Evolutionary conservation across 306 rosid species (phyloP), one percentile per base, ranked within the genome.

Genomic region (Corylus americana): DNA sequence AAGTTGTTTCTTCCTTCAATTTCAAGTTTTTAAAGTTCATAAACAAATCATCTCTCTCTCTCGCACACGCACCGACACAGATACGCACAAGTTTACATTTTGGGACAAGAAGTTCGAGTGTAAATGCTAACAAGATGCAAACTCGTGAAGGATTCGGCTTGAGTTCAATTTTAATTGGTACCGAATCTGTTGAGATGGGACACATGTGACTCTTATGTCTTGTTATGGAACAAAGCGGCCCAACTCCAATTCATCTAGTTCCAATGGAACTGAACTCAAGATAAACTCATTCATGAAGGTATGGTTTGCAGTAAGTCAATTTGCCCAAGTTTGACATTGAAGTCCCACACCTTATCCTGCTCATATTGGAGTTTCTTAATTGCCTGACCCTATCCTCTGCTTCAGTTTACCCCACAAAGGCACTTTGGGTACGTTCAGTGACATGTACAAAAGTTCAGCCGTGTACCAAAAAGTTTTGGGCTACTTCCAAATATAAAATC

Each of bases 1-100:
- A 31, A 70, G 67, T 62, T 80, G 83, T 72, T 83, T 75, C 44
- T 74, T 74, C 78, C 77, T 76, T 76, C 78, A 57, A 77, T 75
- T 66, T 88, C 79, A 80, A 80, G 73, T 70, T 69, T 71, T 74
- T 82, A 71, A 80, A 77, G 78, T 84, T 83, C 54, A 82, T 67
- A 75, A 49, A 49, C 53, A 10, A 11, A 49, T 59, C 48, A 7
- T 25, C 7, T 64, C 2, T 14, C 16, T 55, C 59, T 22, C 22
- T 22, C 22, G 72, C 37, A 76, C 45, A 39, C 0, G 54, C 10
- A 11, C 45, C 7, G 1, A 42, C 45, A 42, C 5, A 5, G 45
- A 42, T 5, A 42, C 7, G 0, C 22, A 0, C 22, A 22, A 22
- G 22, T 22, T 22, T 22, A 22, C 22, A 22, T 22, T 22, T 22